phyloP scores from a whole-genome alignment of 257 asterid genomes.

The Thymus quinquecostatus region DNA sequence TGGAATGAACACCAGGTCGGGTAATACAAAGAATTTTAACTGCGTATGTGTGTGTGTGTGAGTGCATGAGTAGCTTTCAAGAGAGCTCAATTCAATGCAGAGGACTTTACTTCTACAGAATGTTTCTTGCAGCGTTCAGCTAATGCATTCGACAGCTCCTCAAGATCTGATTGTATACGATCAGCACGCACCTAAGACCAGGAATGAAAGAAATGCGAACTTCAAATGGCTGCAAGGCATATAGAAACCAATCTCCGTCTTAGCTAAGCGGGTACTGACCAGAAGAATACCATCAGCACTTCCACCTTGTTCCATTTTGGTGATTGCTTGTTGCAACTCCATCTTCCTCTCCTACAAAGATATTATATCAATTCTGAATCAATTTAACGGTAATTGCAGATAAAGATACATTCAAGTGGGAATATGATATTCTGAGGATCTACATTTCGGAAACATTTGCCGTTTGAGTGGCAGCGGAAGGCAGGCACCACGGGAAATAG shows the following conservation, averaged over 20 bases:
- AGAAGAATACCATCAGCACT: slow-evolving; percentile 99
- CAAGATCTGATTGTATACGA: slow-evolving; percentile 96
- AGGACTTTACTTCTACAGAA: slow-evolving; percentile 62
- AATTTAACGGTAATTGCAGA: slow-evolving; percentile 23
- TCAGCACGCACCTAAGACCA: slow-evolving; percentile 92
- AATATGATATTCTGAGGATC: slow-evolving; percentile 15
- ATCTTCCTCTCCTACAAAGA: slow-evolving; percentile 78
- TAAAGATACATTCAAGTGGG: slow-evolving; percentile 2
- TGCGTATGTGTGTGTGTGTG: no score
- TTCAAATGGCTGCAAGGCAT: slow-evolving; percentile 15
- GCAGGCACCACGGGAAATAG: neutral
- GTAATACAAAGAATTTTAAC: neutral
- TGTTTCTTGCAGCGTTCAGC: slow-evolving; percentile 87
- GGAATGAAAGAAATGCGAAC: slow-evolving; percentile 26
- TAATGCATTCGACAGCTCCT: slow-evolving; percentile 87
- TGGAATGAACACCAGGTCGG: neutral
- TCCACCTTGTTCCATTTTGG: slow-evolving; percentile 98
- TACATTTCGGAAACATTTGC: neutral
- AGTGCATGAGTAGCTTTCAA: neutral
- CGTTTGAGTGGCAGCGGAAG: neutral
- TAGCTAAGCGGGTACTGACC: slow-evolving; percentile 48
- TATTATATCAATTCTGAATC: slow-evolving; percentile 32
- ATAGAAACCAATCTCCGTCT: slow-evolving; percentile 21
- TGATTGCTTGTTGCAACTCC: slow-evolving; percentile 90
- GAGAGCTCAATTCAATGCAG: slow-evolving; percentile 67